Conservation (phyloP, 371 early-diverging fungal genomes). For the Encephalitozoon cuniculi region DNA sequence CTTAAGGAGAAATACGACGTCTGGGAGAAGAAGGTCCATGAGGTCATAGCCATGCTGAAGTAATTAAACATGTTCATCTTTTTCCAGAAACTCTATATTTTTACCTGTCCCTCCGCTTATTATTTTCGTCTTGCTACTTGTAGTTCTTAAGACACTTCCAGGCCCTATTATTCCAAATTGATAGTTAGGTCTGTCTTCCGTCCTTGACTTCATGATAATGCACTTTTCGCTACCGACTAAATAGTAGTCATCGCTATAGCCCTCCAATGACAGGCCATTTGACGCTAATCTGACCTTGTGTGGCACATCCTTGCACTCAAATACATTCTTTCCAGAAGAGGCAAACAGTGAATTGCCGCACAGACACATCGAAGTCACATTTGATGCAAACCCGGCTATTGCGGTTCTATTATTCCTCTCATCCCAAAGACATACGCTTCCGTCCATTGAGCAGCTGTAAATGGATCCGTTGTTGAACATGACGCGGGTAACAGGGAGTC, state of each 20-base stretch:
- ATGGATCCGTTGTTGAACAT: background rate
- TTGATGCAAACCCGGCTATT: background rate
- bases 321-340: background rate
- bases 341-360: background rate
- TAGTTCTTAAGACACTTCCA: background rate
- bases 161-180: background rate
- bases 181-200: background rate
- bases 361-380: background rate
- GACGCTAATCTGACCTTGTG: background rate
- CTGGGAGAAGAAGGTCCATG: constrained; percentile 19
- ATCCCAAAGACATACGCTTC: background rate
- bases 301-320: background rate
- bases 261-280: background rate
- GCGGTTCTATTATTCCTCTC: background rate
- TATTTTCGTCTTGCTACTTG: background rate
- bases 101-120: background rate
- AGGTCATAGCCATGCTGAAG: constrained; percentile 17
- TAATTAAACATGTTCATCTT: constrained; percentile 18
- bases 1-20: constrained; percentile 28
- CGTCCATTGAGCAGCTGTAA: constrained; percentile 5
- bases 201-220: background rate
- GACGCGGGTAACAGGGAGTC: background rate
- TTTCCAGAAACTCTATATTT: constrained; percentile 10
- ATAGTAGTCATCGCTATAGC: background rate
- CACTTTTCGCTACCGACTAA: background rate